Percentiles rank a stretch among this genome's conserved stretches.
Conservation (phyloP, 2,329 filamentous ascomycete genomes). For the Xylariaceae sp. region DNA sequence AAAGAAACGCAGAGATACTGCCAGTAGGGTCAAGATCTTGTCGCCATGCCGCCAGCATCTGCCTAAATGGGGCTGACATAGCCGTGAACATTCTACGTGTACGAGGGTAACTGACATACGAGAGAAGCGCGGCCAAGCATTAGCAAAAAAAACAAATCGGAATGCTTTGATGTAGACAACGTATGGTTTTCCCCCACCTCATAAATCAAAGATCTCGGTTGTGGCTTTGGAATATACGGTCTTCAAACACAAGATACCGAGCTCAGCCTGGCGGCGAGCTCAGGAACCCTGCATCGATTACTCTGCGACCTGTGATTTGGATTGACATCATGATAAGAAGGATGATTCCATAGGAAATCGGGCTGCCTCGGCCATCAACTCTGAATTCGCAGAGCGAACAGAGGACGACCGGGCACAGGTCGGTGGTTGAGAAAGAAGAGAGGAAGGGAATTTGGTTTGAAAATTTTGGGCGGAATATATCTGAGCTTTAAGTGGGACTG, state of each 20-base stretch:
- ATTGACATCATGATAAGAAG: constrained; percentile 69
- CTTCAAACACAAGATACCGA: constrained; percentile 55
- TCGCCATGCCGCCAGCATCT: neutral
- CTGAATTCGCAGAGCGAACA: constrained; percentile 57
- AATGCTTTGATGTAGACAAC: constrained; percentile 56
- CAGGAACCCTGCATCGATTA: constrained; percentile 59
- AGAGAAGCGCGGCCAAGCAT: neutral
- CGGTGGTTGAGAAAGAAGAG: constrained; percentile 47
- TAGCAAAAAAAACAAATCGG: neutral
- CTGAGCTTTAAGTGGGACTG: constrained; percentile 20
- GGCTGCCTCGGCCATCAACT: constrained; percentile 80
- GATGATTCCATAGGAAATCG: constrained; percentile 79
- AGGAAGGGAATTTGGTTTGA: constrained; percentile 33
- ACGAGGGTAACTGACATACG: too few species aligned
- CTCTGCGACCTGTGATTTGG: constrained; percentile 96
- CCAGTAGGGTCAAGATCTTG: neutral
- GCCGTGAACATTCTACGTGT: neutral
- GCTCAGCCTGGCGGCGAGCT: constrained; percentile 67
- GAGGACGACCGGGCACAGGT: constrained; percentile 85
- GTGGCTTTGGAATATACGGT: constrained; percentile 88
- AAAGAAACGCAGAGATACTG: neutral
- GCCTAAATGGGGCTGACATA: neutral
- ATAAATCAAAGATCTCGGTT: constrained; percentile 84
- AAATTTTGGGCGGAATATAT: constrained; percentile 24
- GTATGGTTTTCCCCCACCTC: constrained; percentile 92